These are phyloP conservation scores for Pseudozyma thailandica DNA, from an alignment of 1,284 basidiomycete species.

Conservation along the genomic window DNA sequence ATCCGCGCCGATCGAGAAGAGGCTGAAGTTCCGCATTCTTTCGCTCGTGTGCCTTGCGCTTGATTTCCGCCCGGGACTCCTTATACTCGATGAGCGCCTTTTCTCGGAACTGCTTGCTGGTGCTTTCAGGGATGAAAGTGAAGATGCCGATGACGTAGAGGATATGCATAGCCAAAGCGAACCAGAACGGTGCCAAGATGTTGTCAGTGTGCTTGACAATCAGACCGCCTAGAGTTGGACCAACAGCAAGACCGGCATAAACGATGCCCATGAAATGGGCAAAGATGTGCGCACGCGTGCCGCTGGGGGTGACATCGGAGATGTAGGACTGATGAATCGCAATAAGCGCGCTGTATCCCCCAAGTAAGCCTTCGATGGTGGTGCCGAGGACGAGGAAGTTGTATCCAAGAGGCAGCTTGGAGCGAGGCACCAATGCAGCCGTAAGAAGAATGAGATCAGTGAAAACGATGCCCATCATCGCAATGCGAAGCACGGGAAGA, in stretches of 20 bases:
- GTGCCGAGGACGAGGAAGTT: slow-evolving; percentile 84
- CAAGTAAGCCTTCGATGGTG: slow-evolving; percentile 81
- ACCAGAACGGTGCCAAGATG: slow-evolving; percentile 55
- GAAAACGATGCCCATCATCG: slow-evolving; percentile 78
- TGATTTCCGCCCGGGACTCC: slow-evolving; percentile 29
- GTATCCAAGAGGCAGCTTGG: slow-evolving; percentile 71
- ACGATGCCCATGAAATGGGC: slow-evolving; percentile 58
- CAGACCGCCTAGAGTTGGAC: slow-evolving; percentile 63
- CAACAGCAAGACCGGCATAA: slow-evolving; percentile 60
- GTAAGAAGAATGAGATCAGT: slow-evolving; percentile 73
- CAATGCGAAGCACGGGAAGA: slow-evolving; percentile 77
- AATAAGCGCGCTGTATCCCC: slow-evolving; percentile 84
- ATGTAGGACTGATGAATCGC: slow-evolving; percentile 84
- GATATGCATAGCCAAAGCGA: slow-evolving; percentile 49
- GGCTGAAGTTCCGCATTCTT: slow-evolving; percentile 43
- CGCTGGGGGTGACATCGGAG: slow-evolving; percentile 60
- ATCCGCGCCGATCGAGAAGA: slow-evolving; percentile 16
- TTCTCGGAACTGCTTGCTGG: slow-evolving; percentile 38
- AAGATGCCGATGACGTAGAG: slow-evolving; percentile 51
- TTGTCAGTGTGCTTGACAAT: slow-evolving; percentile 56
- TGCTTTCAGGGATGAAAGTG: slow-evolving; percentile 62
- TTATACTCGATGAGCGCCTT: slow-evolving; percentile 46
- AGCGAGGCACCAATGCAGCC: slow-evolving; percentile 40
- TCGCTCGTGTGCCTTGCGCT: slow-evolving; percentile 38
- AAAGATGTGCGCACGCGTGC: slow-evolving; percentile 61